Conservation (phyloP, 208 protist species). For the Crithidia sp. region DNA sequence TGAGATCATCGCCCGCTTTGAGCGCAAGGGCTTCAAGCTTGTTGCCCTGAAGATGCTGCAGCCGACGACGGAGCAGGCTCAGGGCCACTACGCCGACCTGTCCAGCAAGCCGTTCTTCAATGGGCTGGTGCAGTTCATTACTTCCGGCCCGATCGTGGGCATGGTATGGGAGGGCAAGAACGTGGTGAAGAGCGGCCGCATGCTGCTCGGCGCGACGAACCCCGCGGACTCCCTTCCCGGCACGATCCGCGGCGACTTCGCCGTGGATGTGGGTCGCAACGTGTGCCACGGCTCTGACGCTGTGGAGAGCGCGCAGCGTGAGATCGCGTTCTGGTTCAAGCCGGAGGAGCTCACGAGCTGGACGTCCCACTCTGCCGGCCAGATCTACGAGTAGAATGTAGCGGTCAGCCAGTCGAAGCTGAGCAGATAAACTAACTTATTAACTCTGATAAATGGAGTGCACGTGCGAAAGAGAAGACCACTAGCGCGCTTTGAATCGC, state of each 20-base stretch:
- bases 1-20: slow-evolving; percentile 96
- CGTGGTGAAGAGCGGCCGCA: slow-evolving; percentile 93
- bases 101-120: slow-evolving; percentile 94
- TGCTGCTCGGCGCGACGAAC: slow-evolving; percentile 97
- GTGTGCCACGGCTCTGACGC: slow-evolving; percentile 97
- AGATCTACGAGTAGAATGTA: slow-evolving; percentile 84
- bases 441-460: no score
- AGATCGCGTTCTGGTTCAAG: slow-evolving; percentile 98
- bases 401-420: background rate
- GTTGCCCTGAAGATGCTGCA: slow-evolving; percentile 94
- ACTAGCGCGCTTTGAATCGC: background rate
- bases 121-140: slow-evolving; percentile 94
- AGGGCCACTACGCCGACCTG: slow-evolving; percentile 92
- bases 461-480: background rate
- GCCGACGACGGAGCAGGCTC: slow-evolving; percentile 80
- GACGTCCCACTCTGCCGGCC: slow-evolving; percentile 45
- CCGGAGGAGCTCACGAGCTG: slow-evolving; percentile 86
- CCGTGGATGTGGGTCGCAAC: slow-evolving; percentile 96
- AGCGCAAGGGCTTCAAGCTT: slow-evolving; percentile 96
- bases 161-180: slow-evolving; percentile 98
- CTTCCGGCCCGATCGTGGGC: slow-evolving; percentile 96
- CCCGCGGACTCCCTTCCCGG: slow-evolving; percentile 93
- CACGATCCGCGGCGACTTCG: slow-evolving; percentile 97
- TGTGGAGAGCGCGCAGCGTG: slow-evolving; percentile 92
- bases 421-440: no score